A percentile compares a stretch with the other conserved stretches of the same genome.
phyloP scores from a whole-genome alignment of 805 yeast genomes.

The Myxozyma mucilagina region DNA sequence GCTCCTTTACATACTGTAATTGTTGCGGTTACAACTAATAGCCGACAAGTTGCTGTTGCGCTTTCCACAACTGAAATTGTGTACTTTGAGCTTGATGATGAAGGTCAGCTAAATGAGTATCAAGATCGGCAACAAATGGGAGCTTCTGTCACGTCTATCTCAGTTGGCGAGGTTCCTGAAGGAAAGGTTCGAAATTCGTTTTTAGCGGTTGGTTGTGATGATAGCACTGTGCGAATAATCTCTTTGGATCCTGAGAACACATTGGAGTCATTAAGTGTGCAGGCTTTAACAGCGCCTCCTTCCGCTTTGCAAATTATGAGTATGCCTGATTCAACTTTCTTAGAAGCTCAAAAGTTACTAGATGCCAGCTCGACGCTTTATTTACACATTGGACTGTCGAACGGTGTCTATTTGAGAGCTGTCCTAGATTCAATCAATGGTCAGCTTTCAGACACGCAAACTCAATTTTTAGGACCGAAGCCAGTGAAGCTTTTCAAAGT shows the following conservation, averaged over 20 bases:
- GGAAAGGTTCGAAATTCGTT: constrained; percentile 54
- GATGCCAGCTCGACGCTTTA: constrained; percentile 35
- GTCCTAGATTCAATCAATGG: constrained; percentile 61
- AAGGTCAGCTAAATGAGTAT: constrained; percentile 62
- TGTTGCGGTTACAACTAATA: constrained; percentile 59
- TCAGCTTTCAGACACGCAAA: constrained; percentile 59
- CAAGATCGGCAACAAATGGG: constrained; percentile 59
- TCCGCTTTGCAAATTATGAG: constrained; percentile 42
- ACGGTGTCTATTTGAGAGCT: constrained; percentile 75
- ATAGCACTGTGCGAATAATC: constrained; percentile 66
- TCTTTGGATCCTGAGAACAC: constrained; percentile 62
- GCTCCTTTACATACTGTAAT: constrained; percentile 78
- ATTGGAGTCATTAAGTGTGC: constrained; percentile 62
- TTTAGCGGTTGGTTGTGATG: constrained; percentile 71
- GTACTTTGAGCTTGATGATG: constrained; percentile 76
- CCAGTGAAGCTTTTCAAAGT: constrained; percentile 55
- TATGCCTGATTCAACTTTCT: constrained; percentile 35
- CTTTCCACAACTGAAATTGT: constrained; percentile 72
- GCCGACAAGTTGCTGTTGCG: constrained; percentile 67
- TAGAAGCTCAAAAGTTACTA: constrained; percentile 19
- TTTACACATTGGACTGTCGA: constrained; percentile 78
- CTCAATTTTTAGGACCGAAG: constrained; percentile 70
- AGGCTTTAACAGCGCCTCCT: constrained; percentile 61
- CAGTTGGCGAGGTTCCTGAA: constrained; percentile 51
- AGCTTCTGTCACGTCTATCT: constrained; percentile 49